phyloP scores from a whole-genome alignment of 106 monocot species.

The Dioscorea zingiberensis region DNA sequence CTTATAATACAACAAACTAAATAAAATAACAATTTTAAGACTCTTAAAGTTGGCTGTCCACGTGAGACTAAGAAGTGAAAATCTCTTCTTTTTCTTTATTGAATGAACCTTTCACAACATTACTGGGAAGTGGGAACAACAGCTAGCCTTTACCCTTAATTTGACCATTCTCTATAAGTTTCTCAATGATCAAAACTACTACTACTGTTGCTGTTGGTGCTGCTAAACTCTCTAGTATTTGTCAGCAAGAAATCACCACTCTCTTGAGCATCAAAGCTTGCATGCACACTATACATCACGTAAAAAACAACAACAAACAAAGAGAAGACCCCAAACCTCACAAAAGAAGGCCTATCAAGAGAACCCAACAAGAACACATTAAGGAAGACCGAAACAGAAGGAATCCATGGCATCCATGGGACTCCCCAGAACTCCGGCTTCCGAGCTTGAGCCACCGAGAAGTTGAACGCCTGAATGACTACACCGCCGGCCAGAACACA shows the following conservation, averaged over 20 bases:
- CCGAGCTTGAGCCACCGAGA: conserved; percentile 39
- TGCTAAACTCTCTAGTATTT: neutral
- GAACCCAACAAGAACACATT: conserved; percentile 83
- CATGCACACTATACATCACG: conserved; percentile 81
- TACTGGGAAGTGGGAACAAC: too few relatives aligned
- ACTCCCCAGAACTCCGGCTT: conserved; percentile 90
- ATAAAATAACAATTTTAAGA: too few relatives aligned
- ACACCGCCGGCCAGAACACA: conserved; percentile 19
- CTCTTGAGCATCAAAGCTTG: conserved; percentile 75
- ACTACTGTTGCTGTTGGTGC: neutral
- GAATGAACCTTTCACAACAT: too few relatives aligned
- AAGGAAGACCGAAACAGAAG: conserved; percentile 74
- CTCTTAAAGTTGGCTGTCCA: too few relatives aligned
- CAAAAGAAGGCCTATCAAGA: conserved; percentile 62
- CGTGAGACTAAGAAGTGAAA: too few relatives aligned
- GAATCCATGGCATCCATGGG: conserved; percentile 85
- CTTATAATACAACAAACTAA: too few relatives aligned
- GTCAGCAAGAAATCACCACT: conserved; percentile 5
- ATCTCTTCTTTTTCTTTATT: too few relatives aligned
- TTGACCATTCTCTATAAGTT: too few relatives aligned
- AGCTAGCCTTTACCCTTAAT: too few relatives aligned
- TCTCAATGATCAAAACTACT: too few relatives aligned
- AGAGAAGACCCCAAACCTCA: conserved; percentile 60
- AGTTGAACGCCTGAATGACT: conserved; percentile 33
- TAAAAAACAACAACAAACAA: conserved; percentile 50